Percentiles rank a stretch among this genome's conserved stretches.
phyloP scores from a whole-genome alignment of 106 monocot species.

The Posidonia australis region DNA sequence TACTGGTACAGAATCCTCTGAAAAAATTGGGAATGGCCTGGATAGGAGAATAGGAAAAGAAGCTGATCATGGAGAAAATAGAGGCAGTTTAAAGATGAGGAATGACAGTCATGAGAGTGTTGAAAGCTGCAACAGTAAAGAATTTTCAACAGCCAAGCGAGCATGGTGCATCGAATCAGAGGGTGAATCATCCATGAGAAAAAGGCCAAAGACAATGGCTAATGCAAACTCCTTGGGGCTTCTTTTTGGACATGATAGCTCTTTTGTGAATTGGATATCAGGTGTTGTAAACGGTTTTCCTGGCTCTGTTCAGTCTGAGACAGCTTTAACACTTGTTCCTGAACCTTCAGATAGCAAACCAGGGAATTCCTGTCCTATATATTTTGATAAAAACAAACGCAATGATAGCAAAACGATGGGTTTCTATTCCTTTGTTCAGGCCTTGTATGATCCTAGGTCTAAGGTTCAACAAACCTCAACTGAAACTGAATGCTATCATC shows the following conservation, averaged over 20 bases:
- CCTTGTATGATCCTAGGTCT: constrained; percentile 25
- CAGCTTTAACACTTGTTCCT: constrained; percentile 13
- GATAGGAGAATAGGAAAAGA: constrained; percentile 31
- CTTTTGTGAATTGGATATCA: constrained; percentile 72
- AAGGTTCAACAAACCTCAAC: not conserved
- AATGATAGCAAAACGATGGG: constrained; percentile 15
- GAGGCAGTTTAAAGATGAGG: constrained; percentile 20
- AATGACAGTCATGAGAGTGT: constrained; percentile 46
- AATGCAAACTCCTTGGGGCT: constrained; percentile 9
- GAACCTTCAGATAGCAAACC: constrained; percentile 1
- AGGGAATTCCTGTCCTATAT: not conserved
- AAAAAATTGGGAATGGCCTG: constrained; percentile 3
- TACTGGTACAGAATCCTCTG: not conserved
- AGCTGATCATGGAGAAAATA: constrained; percentile 9
- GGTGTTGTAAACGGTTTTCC: constrained; percentile 31
- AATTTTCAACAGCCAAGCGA: constrained; percentile 32
- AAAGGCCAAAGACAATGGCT: constrained; percentile 21
- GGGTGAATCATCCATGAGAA: constrained; percentile 13
- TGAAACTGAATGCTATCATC: constrained; percentile 8
- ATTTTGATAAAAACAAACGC: not conserved
- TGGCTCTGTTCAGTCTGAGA: constrained; percentile 1
- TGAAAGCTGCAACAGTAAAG: constrained; percentile 42
- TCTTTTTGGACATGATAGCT: constrained; percentile 22
- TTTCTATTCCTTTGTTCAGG: constrained; percentile 43
- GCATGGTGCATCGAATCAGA: constrained; percentile 12